Percentiles rank a stretch among this genome's conserved stretches.
Conservation (phyloP, 352 stramenopile genomes). For the Phytophthora litchii region DNA sequence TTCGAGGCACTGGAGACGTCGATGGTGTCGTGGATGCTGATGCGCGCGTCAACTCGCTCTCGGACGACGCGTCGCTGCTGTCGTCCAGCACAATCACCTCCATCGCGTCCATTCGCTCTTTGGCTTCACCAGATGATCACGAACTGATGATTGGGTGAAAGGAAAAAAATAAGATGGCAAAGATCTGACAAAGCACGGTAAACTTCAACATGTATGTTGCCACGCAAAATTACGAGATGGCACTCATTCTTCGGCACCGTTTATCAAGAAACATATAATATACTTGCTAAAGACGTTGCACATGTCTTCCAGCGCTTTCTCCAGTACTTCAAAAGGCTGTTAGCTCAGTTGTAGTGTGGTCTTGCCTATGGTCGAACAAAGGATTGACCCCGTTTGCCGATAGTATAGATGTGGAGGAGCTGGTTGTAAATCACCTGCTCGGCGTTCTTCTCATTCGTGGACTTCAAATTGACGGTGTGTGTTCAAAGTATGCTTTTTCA, state of each 20-base stretch:
- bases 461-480: neutral
- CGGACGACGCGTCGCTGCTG: constrained; percentile 34
- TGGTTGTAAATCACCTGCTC: too few species aligned
- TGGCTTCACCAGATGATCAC: neutral
- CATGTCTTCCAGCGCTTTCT: neutral
- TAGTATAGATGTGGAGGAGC: too few species aligned
- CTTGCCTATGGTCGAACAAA: too few species aligned
- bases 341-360: too few species aligned
- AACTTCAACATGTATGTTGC: constrained; percentile 5
- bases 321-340: too few species aligned
- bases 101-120: constrained; percentile 11
- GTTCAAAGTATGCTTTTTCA: neutral
- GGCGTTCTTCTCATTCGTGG: neutral
- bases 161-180: neutral
- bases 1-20: constrained; percentile 3
- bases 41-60: constrained; percentile 9
- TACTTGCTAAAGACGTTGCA: neutral
- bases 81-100: constrained; percentile 42
- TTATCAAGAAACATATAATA: neutral
- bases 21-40: constrained; percentile 12
- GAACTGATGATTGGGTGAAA: constrained; percentile 1
- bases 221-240: too few species aligned
- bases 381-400: too few species aligned
- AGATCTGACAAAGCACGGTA: constrained; percentile 2
- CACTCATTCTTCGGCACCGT: too few species aligned